These are phyloP conservation scores for Isatis lusitanica DNA, from an alignment of 441 rosid species.

Conservation along the genomic window DNA sequence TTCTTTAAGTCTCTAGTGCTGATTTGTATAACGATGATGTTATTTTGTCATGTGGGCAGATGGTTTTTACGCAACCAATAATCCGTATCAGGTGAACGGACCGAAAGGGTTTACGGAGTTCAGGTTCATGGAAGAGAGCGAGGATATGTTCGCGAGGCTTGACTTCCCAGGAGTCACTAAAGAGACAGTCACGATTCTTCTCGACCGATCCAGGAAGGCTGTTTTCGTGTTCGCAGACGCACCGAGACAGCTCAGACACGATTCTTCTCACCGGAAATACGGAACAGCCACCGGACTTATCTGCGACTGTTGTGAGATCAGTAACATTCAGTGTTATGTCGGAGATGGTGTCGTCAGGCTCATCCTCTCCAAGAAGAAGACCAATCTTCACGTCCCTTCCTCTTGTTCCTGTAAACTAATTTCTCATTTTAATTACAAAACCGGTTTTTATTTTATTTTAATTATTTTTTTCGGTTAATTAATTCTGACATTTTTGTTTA, in stretches of 20 bases:
- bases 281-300: conserved; percentile 25
- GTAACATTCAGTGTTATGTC: conserved; percentile 5
- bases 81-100: conserved; percentile 27
- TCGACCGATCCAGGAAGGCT: conserved; percentile 11
- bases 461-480: not conserved
- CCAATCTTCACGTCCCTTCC: not conserved
- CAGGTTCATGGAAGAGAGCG: conserved; percentile 2
- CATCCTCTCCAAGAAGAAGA: conserved; percentile 25
- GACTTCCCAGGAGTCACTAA: conserved; percentile 22
- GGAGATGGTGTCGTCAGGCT: conserved; percentile 31
- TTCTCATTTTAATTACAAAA: not conserved
- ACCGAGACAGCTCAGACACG: conserved; percentile 13
- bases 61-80: conserved; percentile 16
- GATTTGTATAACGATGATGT: not conserved
- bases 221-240: conserved; percentile 22
- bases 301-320: conserved; percentile 23
- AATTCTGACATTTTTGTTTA: not conserved
- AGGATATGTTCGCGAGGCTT: conserved; percentile 24
- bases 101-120: conserved; percentile 33
- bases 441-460: not conserved
- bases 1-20: not conserved
- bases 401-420: not conserved
- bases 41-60: not conserved
- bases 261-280: conserved; percentile 23
- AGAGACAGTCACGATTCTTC: not conserved